Conservation (phyloP, 1,284 basidiomycete species). For the Termitomyces sp. region DNA sequence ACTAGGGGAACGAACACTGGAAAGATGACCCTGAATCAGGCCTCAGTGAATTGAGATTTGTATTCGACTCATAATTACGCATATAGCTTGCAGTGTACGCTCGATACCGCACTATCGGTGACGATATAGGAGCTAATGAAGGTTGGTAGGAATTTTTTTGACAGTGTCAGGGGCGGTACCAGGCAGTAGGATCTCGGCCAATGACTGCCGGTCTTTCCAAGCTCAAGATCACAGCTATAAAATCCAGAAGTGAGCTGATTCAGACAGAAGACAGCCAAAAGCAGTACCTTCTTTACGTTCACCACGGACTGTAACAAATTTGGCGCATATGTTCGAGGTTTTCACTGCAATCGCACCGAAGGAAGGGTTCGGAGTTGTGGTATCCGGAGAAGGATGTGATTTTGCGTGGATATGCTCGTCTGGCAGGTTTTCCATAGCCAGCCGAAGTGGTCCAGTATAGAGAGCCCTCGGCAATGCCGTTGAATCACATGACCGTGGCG, state of each 20-base stretch:
- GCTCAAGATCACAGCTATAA: conserved; percentile 49
- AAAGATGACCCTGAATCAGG: not conserved
- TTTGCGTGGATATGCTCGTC: not conserved
- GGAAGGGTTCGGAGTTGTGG: not conserved
- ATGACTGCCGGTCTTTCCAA: conserved; percentile 60
- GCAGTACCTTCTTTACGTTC: conserved; percentile 56
- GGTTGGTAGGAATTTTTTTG: not conserved
- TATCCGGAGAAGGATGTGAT: not conserved
- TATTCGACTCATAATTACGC: conserved; percentile 41
- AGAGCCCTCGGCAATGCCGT: not conserved
- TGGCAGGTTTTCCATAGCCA: not conserved
- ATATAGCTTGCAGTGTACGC: conserved; percentile 73
- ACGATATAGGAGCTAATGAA: conserved; percentile 37
- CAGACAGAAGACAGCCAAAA: not conserved
- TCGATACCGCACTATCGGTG: conserved; percentile 51
- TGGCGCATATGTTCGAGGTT: conserved; percentile 54
- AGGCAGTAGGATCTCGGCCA: conserved; percentile 55
- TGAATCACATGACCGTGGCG: not conserved
- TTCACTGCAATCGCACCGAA: not conserved
- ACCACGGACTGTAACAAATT: conserved; percentile 51
- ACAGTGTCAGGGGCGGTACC: conserved; percentile 28
- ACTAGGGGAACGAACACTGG: conserved; percentile 60
- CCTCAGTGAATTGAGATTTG: not conserved
- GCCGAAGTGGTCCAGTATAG: not conserved
- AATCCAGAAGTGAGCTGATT: not conserved